Conservation (phyloP, 2,329 filamentous ascomycete species). For the Pseudocercospora fijiensis region DNA sequence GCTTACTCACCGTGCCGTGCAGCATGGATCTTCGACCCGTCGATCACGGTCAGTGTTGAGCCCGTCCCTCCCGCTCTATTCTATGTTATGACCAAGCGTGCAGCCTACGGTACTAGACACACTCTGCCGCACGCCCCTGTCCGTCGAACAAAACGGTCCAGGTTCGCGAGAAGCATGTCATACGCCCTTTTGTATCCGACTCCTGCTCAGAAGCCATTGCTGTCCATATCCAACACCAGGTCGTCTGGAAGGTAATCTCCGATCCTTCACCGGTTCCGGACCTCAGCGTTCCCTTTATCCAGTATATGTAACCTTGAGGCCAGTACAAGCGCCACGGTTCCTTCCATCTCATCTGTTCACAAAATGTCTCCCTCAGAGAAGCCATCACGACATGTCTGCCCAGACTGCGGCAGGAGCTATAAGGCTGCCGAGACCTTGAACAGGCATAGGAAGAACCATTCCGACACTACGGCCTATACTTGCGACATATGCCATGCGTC, state of each 20-base stretch:
- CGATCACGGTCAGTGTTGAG: not conserved
- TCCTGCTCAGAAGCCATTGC: not conserved
- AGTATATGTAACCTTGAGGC: not conserved
- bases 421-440: conserved; percentile 28
- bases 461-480: conserved; percentile 19
- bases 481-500: conserved; percentile 23
- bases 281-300: not conserved
- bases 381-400: conserved; percentile 19
- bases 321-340: not conserved
- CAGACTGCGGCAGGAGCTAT: conserved; percentile 23
- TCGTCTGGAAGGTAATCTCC: conserved; percentile 2
- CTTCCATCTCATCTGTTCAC: not conserved
- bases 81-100: not conserved
- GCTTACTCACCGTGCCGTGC: not conserved
- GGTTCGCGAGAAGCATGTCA: not conserved
- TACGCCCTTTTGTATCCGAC: not conserved
- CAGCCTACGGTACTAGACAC: not conserved
- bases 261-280: not conserved
- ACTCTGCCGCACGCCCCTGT: not conserved
- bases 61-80: not conserved
- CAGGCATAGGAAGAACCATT: conserved; percentile 26
- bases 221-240: not conserved
- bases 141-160: not conserved
- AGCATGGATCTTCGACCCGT: not conserved
- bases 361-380: conserved; percentile 14